Percentiles rank a stretch among this genome's conserved stretches.
These are phyloP conservation scores for Symbiodinium natans DNA, from an alignment of 73 alveolate species.

Conservation along the genomic window DNA sequence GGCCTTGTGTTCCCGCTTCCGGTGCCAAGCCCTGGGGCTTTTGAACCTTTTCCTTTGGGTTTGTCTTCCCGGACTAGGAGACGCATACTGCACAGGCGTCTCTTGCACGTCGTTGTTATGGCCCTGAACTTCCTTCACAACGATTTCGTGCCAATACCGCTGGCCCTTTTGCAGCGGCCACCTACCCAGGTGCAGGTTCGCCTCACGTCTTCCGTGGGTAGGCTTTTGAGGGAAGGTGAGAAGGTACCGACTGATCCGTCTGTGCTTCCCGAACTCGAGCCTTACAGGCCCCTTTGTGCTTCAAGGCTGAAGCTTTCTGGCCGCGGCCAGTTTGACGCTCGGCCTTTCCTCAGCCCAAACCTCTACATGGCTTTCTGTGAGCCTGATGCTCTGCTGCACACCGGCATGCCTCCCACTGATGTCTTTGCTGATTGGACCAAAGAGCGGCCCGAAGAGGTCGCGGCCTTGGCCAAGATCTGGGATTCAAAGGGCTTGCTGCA, in stretches of 20 bases:
- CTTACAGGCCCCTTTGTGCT: neutral
- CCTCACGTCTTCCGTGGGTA: neutral
- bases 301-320: neutral
- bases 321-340: neutral
- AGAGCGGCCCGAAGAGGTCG: neutral
- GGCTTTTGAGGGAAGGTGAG: neutral
- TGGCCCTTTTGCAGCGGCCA: neutral
- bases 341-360: neutral
- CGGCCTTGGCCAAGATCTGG: neutral
- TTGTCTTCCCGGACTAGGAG: neutral
- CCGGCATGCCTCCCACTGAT: neutral
- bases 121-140: neutral
- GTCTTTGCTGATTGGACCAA: neutral
- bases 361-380: neutral
- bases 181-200: neutral
- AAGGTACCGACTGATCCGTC: neutral
- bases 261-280: neutral
- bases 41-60: neutral
- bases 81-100: neutral
- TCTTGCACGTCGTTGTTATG: neutral
- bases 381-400: neutral
- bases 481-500: neutral
- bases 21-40: neutral
- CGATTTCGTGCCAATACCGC: neutral
- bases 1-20: neutral